Evolutionary conservation across 2,329 filamentous ascomycete species (phyloP), one percentile per base, ranked within the genome.

Genomic region (Cytospora piceicola): DNA sequence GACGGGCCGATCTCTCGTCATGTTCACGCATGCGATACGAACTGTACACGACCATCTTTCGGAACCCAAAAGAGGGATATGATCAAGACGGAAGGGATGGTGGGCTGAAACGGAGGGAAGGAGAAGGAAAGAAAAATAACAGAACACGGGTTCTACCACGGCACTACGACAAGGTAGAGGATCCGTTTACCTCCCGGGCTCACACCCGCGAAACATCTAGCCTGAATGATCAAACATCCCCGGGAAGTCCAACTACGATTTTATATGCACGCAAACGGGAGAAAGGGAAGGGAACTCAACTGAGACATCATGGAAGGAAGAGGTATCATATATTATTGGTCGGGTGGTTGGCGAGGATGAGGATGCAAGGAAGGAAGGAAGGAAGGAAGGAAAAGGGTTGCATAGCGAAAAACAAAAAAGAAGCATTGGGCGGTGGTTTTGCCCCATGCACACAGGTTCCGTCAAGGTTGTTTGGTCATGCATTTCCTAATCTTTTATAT

Each of bases 361-460:
- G 32, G 12, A 34, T 4, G 32, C 3, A 34, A 34, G 36, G 36
- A 14, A 22, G 7, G 42, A 22, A 15, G 17, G 42, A 22, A 20
- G 42, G 42, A n/a, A 22, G 42, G 42, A 46, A 22, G 42, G 42
- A 46, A 46, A 46, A 7, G 49, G 61, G 61, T 64, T 67, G 65
- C 65, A 67, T 67, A 67, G 65, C 65, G 65, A 65, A 61, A 56
- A 62, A 52, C 65, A 61, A 62, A 61, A 56, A 62, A 52, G 55
- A 62, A 57, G 36, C 58, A 65, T 57, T 30, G 34, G 61, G 61
- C 52, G 65, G 65, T 30, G 49, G 36, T 30, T 58, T 57, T 57
- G n/a, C 17, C 17, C 36, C 17, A 2, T 12, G 46, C 53, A 12
- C 32, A 34, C 56, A 42, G 51, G 54, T 32, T 62, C 27, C 54